Conservation (phyloP, 768 basidiomycete species). For the Tremella yokohamensis region DNA sequence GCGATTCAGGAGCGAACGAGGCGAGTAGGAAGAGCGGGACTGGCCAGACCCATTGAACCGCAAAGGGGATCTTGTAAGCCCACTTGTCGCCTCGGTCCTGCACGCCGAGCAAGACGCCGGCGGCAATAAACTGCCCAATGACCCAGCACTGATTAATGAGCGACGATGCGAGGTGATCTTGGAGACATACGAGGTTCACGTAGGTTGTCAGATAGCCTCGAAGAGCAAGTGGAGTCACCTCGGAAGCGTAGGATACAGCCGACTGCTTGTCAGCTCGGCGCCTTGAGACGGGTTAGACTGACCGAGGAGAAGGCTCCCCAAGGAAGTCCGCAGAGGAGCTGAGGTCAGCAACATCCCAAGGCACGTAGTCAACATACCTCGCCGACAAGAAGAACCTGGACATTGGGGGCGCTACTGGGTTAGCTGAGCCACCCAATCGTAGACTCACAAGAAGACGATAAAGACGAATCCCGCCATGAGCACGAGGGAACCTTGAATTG, state of each 20-base stretch:
- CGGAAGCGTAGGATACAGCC: constrained; percentile 41
- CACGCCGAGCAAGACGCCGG: constrained; percentile 23
- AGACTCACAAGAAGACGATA: constrained; percentile 17
- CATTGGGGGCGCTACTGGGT: constrained; percentile 16
- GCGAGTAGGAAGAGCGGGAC: constrained; percentile 34
- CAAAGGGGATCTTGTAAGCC: constrained; percentile 26
- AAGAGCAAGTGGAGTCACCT: constrained; percentile 29
- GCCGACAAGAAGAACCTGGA: constrained; percentile 33
- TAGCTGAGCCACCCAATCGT: too few relatives aligned
- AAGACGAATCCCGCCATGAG: constrained; percentile 15
- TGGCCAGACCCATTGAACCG: constrained; percentile 42
- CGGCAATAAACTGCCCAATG: constrained; percentile 29
- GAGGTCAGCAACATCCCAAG: too few relatives aligned
- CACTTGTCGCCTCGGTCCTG: constrained; percentile 19
- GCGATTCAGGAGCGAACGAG: constrained; percentile 44
- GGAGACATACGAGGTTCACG: constrained; percentile 7
- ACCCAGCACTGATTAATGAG: constrained; percentile 16
- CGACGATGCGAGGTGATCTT: too few relatives aligned
- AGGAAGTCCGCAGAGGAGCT: too few relatives aligned
- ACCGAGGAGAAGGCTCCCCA: too few relatives aligned
- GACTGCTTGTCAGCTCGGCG: too few relatives aligned
- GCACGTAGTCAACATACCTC: too few relatives aligned
- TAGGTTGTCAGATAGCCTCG: constrained; percentile 24
- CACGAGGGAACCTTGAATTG: constrained; percentile 3
- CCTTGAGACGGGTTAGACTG: too few relatives aligned